A percentile compares a stretch with the other conserved stretches of the same genome.
Conservation (phyloP, 2,329 filamentous ascomycete genomes). For the Hymenoscyphus salicellus region DNA sequence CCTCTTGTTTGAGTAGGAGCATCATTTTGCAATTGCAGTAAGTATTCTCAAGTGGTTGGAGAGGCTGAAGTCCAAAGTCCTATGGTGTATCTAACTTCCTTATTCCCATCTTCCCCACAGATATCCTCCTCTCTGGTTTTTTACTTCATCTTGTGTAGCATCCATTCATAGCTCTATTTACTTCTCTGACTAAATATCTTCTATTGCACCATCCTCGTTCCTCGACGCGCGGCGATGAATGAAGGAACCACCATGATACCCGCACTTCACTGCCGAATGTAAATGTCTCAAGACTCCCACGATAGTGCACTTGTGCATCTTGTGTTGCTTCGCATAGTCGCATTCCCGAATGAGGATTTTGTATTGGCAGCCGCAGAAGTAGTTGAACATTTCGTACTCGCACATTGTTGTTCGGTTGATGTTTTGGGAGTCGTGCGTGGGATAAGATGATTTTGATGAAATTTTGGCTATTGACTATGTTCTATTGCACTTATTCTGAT, state of each 20-base stretch:
- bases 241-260: conserved; percentile 3
- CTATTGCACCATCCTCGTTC: background rate
- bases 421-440: background rate
- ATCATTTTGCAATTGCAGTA: too few species aligned
- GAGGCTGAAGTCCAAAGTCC: background rate
- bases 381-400: background rate
- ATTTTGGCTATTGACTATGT: background rate
- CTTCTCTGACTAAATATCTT: background rate
- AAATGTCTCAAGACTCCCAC: background rate
- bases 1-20: too few species aligned
- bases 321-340: background rate
- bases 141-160: background rate
- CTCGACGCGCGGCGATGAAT: background rate
- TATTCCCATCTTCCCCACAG: background rate
- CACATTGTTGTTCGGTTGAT: background rate
- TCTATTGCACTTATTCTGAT: background rate
- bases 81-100: background rate
- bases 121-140: background rate
- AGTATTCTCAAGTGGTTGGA: background rate
- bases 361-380: conserved; percentile 2
- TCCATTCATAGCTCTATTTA: background rate
- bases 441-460: background rate
- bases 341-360: conserved; percentile 3
- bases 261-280: background rate
- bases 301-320: background rate